Evolutionary conservation across 768 basidiomycete species (phyloP).

Genomic region (Boletus subparvulus): DNA sequence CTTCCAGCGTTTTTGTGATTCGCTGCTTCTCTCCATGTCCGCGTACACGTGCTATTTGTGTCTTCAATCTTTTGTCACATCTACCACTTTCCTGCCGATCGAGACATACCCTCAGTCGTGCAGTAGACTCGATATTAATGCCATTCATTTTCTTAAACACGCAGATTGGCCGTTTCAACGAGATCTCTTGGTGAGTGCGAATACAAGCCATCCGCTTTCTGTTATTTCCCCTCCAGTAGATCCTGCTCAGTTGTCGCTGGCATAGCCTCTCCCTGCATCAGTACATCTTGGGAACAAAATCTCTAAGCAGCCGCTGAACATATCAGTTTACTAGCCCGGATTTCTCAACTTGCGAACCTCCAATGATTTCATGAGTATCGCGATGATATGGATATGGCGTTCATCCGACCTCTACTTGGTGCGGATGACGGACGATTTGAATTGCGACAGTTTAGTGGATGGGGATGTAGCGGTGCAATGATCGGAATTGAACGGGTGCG

Average conservation of each 20-base stretch:
- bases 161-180: neutral
- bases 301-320: neutral
- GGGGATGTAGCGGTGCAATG: too few species aligned
- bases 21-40: neutral
- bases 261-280: neutral
- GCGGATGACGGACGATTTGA: too few species aligned
- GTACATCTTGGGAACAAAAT: neutral
- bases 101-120: neutral
- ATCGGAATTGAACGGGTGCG: too few species aligned
- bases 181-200: conserved; percentile 9
- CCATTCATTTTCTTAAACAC: neutral
- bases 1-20: conserved; percentile 19
- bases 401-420: neutral
- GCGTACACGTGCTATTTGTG: neutral
- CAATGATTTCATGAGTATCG: neutral
- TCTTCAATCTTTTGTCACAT: neutral
- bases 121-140: conserved; percentile 5
- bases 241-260: too few species aligned
- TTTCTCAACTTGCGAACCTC: too few species aligned
- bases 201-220: neutral
- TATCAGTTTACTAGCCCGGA: too few species aligned
- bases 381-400: neutral
- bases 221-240: neutral
- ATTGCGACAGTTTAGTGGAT: too few species aligned
- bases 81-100: neutral